These are phyloP conservation scores for Cladophialophora yegresii DNA, from an alignment of 2,329 filamentous ascomycete genomes.

Conservation along the genomic window DNA sequence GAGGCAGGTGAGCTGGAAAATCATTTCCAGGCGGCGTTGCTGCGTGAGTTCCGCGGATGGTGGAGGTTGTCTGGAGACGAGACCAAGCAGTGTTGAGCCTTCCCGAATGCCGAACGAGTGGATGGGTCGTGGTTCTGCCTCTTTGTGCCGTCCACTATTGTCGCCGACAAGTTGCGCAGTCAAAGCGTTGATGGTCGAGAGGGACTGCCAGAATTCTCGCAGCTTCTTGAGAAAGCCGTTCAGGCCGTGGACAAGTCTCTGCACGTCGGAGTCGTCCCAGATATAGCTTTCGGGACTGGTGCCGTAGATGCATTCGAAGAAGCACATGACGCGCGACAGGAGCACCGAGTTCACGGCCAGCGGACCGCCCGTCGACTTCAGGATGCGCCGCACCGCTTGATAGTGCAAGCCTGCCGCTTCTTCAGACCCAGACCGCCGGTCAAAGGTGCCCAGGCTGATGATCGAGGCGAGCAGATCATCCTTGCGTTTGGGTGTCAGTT, in stretches of 20 bases:
- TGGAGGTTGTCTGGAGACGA: constrained; percentile 20
- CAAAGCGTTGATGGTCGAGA: constrained; percentile 22
- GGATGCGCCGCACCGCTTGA: constrained; percentile 22
- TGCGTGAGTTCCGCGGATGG: constrained; percentile 22
- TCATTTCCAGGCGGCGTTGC: constrained; percentile 25
- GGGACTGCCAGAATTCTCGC: constrained; percentile 27
- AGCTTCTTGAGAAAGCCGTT: constrained; percentile 24
- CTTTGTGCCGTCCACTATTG: not conserved
- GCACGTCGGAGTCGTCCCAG: constrained; percentile 28
- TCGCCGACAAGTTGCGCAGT: not conserved
- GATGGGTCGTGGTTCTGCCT: constrained; percentile 7
- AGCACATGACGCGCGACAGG: constrained; percentile 30
- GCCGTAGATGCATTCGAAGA: constrained; percentile 34
- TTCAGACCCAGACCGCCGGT: constrained; percentile 24
- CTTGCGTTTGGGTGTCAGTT: constrained; percentile 22
- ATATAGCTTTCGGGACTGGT: constrained; percentile 31
- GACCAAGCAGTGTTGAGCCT: constrained; percentile 21
- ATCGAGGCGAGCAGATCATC: constrained; percentile 31
- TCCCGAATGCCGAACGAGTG: constrained; percentile 25
- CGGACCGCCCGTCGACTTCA: constrained; percentile 30
- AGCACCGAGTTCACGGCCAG: constrained; percentile 27
- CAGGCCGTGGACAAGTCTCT: constrained; percentile 18
- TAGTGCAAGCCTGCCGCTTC: constrained; percentile 29
- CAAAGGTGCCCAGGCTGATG: constrained; percentile 31
- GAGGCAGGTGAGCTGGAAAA: constrained; percentile 30